Evolutionary conservation across 2,329 filamentous ascomycete genomes (phyloP).

Genomic region (Gnomoniopsis sp.): DNA sequence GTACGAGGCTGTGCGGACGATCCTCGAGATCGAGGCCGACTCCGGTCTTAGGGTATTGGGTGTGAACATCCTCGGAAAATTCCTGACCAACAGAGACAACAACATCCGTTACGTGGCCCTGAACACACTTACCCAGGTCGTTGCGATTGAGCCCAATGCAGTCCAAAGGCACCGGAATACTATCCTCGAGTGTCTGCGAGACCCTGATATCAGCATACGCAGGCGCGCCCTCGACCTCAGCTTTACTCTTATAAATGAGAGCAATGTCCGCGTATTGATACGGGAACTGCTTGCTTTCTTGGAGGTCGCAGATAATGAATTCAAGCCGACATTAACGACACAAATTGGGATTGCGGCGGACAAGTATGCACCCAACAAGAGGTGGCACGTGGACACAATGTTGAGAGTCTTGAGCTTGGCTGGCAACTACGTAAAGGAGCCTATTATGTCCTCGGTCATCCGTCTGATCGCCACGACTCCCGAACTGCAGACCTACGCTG

Average conservation of each 20-base stretch:
- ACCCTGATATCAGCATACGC: slow-evolving; percentile 97
- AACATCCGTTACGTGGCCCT: slow-evolving; percentile 98
- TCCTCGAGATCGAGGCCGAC: slow-evolving; percentile 96
- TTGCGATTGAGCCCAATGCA: slow-evolving; percentile 95
- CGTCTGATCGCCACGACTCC: slow-evolving; percentile 91
- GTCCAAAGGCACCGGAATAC: slow-evolving; percentile 97
- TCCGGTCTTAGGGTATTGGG: slow-evolving; percentile 90
- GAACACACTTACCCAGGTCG: slow-evolving; percentile 96
- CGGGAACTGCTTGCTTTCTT: slow-evolving; percentile 91
- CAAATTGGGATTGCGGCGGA: slow-evolving; percentile 98
- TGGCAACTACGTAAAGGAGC: slow-evolving; percentile 96
- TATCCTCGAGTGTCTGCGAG: slow-evolving; percentile 90
- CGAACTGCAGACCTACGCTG: slow-evolving; percentile 92
- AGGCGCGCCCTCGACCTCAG: slow-evolving; percentile 93
- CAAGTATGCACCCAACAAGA: slow-evolving; percentile 91
- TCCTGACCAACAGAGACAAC: slow-evolving; percentile 97
- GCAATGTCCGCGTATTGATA: slow-evolving; percentile 90
- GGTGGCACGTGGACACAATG: slow-evolving; percentile 99
- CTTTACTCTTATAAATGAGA: slow-evolving; percentile 96
- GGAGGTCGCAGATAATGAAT: slow-evolving; percentile 96
- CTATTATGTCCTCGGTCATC: slow-evolving; percentile 94
- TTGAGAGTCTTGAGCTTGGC: slow-evolving; percentile 88
- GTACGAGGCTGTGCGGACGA: slow-evolving; percentile 95
- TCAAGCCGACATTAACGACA: slow-evolving; percentile 97
- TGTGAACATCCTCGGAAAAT: slow-evolving; percentile 98